Percentiles rank a stretch among this genome's conserved stretches.
Conservation (phyloP, 2,329 filamentous ascomycete species). For the Huntiella bhutanensis region DNA sequence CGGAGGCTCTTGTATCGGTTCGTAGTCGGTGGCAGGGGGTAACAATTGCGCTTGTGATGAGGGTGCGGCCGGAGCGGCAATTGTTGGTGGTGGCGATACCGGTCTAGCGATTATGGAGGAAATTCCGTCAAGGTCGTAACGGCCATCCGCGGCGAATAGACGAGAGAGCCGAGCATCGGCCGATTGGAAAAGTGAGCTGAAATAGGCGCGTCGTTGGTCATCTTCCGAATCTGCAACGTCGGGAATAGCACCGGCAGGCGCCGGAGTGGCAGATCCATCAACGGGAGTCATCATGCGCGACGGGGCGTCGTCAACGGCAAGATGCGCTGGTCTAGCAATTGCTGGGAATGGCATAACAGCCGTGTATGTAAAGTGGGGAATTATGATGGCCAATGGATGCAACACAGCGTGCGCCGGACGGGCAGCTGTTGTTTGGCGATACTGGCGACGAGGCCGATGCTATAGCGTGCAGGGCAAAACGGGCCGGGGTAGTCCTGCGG, state of each 20-base stretch:
- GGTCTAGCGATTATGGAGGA: conserved; percentile 39
- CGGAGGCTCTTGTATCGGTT: conserved; percentile 39
- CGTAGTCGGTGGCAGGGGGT: conserved; percentile 39
- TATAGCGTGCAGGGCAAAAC: background rate
- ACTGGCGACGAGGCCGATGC: background rate
- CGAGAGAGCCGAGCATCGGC: conserved; percentile 59
- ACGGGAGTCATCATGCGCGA: conserved; percentile 31
- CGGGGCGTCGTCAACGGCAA: conserved; percentile 33
- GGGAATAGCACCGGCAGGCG: conserved; percentile 4
- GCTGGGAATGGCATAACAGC: conserved; percentile 3
- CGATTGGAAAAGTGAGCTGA: conserved; percentile 58
- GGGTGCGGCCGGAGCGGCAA: conserved; percentile 54
- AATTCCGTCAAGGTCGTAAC: conserved; percentile 32
- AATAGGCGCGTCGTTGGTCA: conserved; percentile 52
- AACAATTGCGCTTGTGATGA: conserved; percentile 18
- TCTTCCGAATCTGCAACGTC: conserved; percentile 26
- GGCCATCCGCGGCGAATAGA: conserved; percentile 46
- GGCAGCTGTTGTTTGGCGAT: background rate
- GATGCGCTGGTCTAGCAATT: conserved; percentile 6
- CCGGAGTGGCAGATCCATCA: conserved; percentile 22
- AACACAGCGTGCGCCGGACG: background rate
- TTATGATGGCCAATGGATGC: background rate
- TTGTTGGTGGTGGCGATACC: conserved; percentile 38
- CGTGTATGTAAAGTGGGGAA: background rate
- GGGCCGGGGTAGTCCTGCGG: background rate